Conservation (phyloP, 2,329 filamentous ascomycete species). For the Microdochium bolleyi region DNA sequence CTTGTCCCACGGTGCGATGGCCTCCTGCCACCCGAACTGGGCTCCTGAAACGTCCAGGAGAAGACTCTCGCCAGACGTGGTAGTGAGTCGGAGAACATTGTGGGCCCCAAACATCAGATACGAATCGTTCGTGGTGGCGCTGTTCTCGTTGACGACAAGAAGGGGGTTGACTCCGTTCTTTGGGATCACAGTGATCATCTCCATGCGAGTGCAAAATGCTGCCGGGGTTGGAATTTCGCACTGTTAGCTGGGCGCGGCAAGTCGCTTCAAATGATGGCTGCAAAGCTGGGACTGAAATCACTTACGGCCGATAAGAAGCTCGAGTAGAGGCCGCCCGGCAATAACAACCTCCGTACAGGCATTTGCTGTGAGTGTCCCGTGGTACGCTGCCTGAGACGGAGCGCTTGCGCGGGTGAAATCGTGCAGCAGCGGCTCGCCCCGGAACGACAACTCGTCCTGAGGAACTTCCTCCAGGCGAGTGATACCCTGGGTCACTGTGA, state of each 20-base stretch:
- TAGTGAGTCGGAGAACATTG: not conserved
- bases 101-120: not conserved
- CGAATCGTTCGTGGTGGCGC: not conserved
- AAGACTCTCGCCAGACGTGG: not conserved
- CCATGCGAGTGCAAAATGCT: not conserved
- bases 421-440: not conserved
- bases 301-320: not conserved
- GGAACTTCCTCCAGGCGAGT: not conserved
- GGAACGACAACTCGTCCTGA: not conserved
- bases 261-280: too few relatives aligned
- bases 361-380: not conserved
- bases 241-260: too few relatives aligned
- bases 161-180: not conserved
- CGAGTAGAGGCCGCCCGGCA: not conserved
- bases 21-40: not conserved
- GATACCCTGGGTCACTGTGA: not conserved
- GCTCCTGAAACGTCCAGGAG: not conserved
- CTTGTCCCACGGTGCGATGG: not conserved
- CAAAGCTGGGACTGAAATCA: too few relatives aligned
- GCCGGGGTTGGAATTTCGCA: not conserved
- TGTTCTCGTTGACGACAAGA: not conserved
- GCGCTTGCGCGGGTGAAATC: not conserved
- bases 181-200: not conserved
- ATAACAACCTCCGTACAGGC: not conserved
- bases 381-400: not conserved